Base-by-base conservation (phyloP, 2,329 filamentous ascomycete genomes). In the Hymenoscyphus scutula region DNA sequence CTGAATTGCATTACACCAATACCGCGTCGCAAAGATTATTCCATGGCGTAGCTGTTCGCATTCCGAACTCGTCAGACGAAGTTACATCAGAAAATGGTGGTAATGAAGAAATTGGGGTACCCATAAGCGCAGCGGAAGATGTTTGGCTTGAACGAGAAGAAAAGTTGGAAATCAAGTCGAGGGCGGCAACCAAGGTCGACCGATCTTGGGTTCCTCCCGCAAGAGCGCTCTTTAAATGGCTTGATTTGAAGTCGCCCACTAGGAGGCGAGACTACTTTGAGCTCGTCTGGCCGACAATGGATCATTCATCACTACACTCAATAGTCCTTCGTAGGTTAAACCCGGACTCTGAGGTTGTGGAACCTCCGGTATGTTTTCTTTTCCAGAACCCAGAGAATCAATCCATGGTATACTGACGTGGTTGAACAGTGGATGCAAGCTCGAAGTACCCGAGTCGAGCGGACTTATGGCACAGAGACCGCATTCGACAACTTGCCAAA, bases 201-300 rank as follows among this genome's bases (percentile, higher is more conserved):
- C 34, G 2, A 4, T 15, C 17, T 23, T 51, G 23, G 23, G 23
- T 25, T 51, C 2, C 45, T 13, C 45, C 45, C 25, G 45, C 45
- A 13, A 19, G 8, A 11, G 60, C 60, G 8, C 53, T 63, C 5
- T 57, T 13, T n/a, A 27, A 29, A 37, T 63, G 57, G 57, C 38
- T 63, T 15, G 27, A 53, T 8, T 25, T 56, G 6, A 38, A 37
- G 32, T 29, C 45, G 3, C 45, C 10, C 13, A 13, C 6, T 34
- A 8, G 55, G 51, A 62, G 45, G 27, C 51, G 34, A 32, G n/a
- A 17, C 1, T 59, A 59, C 45, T 48, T 55, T 25, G n/a, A 45
- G 17, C 3, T n/a, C 32, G 29, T 56, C 23, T 59, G 48, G 45
- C n/a, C 38, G 11, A 62, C 13, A 23, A 17, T 62, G 10, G 34